These are phyloP conservation scores for Podila minutissima DNA, from an alignment of 192 early-diverging fungal genomes.

Conservation along the genomic window DNA sequence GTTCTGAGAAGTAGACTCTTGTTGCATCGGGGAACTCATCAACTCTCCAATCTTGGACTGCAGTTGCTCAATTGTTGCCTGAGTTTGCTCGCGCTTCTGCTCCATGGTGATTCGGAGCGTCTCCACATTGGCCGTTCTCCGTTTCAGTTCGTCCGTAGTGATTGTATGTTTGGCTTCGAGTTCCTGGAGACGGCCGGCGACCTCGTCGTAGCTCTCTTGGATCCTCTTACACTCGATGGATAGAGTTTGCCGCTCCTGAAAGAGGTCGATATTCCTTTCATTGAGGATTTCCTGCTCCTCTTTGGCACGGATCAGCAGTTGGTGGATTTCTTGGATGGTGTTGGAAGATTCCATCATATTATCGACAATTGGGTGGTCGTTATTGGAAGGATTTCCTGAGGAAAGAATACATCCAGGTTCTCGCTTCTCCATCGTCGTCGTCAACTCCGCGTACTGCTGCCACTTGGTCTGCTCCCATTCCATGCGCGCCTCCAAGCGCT, in stretches of 20 bases:
- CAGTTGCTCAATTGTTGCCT: background rate
- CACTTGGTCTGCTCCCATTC: background rate
- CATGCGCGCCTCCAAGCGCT: background rate
- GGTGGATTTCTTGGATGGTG: background rate
- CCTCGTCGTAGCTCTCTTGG: background rate
- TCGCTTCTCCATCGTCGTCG: background rate
- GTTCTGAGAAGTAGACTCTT: no score
- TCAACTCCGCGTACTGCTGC: background rate
- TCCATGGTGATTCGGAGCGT: constrained; percentile 3
- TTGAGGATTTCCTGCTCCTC: background rate
- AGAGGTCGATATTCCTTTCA: background rate
- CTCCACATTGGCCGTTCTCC: background rate
- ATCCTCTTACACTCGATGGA: background rate
- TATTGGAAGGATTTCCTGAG: background rate
- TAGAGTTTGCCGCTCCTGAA: background rate
- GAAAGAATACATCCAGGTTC: background rate
- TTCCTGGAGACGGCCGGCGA: background rate
- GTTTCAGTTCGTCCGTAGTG: background rate
- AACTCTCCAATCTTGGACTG: constrained; percentile 1
- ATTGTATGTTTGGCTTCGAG: background rate
- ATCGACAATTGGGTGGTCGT: background rate
- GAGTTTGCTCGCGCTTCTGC: background rate
- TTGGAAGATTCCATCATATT: background rate
- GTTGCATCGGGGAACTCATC: background rate
- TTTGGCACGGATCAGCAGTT: background rate